Percentiles rank a stretch among this genome's conserved stretches.
Conservation (phyloP, 208 protist species). For the Trypanosoma avium region DNA sequence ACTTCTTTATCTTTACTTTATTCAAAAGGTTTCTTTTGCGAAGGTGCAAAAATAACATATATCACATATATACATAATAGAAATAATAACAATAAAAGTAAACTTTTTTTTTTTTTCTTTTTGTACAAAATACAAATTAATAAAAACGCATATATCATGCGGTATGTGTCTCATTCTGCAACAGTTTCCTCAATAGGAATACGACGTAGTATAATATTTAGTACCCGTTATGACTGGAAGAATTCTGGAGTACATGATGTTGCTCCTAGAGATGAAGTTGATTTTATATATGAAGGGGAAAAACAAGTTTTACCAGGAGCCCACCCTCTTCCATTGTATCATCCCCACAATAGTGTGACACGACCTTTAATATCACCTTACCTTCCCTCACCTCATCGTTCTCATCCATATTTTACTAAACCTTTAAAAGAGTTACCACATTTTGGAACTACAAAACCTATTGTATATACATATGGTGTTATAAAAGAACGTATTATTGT, state of each 20-base stretch:
- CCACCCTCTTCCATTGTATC: slow-evolving; percentile 80
- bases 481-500: slow-evolving; percentile 89
- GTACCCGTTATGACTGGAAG: slow-evolving; percentile 64
- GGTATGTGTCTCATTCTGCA: slow-evolving; percentile 3
- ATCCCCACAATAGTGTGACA: slow-evolving; percentile 75
- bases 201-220: slow-evolving; percentile 44
- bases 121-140: too few relatives aligned
- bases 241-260: slow-evolving; percentile 83
- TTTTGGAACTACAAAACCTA: slow-evolving; percentile 64
- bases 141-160: slow-evolving; percentile 15
- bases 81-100: too few relatives aligned
- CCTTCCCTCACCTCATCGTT: slow-evolving; percentile 80
- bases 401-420: slow-evolving; percentile 89
- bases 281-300: slow-evolving; percentile 75
- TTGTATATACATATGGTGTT: slow-evolving; percentile 81
- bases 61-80: too few relatives aligned
- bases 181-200: neutral
- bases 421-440: slow-evolving; percentile 82
- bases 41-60: too few relatives aligned
- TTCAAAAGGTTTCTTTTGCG: too few relatives aligned
- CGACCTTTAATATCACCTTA: slow-evolving; percentile 81
- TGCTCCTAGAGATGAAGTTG: slow-evolving; percentile 70
- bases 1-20: neutral
- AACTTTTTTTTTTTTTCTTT: too few relatives aligned
- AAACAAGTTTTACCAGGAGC: slow-evolving; percentile 74